Conservation (phyloP, 2,329 filamentous ascomycete species). For the Ophiostoma perfectum region DNA sequence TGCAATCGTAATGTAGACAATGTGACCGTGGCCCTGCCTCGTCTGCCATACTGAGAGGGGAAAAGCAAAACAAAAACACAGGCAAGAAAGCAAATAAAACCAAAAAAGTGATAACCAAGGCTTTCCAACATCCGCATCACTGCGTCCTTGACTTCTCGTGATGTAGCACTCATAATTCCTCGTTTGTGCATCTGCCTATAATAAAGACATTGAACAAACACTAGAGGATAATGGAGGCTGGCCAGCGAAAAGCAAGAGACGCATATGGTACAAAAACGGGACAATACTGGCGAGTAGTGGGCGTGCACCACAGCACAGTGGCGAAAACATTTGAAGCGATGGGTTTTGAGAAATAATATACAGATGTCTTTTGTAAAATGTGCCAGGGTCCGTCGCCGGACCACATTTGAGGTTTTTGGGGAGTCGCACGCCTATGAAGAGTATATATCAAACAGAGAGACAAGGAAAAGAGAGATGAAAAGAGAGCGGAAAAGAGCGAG, state of each 20-base stretch:
- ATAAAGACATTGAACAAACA: neutral
- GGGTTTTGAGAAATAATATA: conserved; percentile 21
- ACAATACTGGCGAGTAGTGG: neutral
- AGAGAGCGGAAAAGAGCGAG: conserved; percentile 10
- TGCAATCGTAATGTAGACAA: neutral
- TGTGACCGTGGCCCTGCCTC: neutral
- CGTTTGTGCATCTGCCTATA: neutral
- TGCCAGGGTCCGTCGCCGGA: conserved; percentile 25
- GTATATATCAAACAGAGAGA: conserved; percentile 26
- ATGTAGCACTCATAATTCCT: neutral
- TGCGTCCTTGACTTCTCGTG: too few relatives aligned
- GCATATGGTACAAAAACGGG: neutral
- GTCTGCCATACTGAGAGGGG: neutral
- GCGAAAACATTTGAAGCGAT: conserved; percentile 11
- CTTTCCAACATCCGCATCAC: neutral
- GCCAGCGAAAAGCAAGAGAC: neutral
- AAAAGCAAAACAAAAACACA: neutral
- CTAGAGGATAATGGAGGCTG: neutral
- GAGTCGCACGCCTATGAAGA: conserved; percentile 27
- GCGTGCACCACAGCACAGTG: neutral
- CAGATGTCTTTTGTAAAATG: conserved; percentile 24
- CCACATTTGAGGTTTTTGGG: conserved; percentile 18
- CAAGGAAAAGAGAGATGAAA: conserved; percentile 15
- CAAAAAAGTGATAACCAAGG: neutral
- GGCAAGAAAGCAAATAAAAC: neutral